Evolutionary conservation across 805 yeast species (phyloP).

Genomic region (Candida golubevii): DNA sequence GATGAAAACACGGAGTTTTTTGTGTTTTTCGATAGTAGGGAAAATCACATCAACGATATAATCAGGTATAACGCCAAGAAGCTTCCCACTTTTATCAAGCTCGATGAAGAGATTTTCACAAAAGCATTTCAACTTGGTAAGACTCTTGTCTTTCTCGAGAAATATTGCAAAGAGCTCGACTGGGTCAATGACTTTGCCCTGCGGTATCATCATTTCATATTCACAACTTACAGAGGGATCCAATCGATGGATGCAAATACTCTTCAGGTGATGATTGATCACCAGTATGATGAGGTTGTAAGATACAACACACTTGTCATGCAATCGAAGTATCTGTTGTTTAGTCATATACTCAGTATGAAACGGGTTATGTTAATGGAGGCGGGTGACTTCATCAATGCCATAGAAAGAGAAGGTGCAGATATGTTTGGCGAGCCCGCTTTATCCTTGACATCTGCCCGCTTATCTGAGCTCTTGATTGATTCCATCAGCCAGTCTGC

Average conservation of each 20-base stretch:
- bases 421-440: conserved; percentile 58
- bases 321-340: conserved; percentile 43
- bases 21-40: conserved; percentile 30
- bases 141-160: conserved; percentile 57
- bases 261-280: conserved; percentile 31
- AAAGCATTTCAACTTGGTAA: conserved; percentile 68
- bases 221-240: conserved; percentile 30
- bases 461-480: conserved; percentile 58
- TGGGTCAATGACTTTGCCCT: conserved; percentile 52
- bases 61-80: conserved; percentile 29
- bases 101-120: conserved; percentile 30
- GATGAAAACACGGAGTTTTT: conserved; percentile 63
- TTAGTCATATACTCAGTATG: conserved; percentile 54
- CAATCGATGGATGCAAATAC: conserved; percentile 30
- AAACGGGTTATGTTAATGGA: conserved; percentile 67
- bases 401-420: conserved; percentile 53
- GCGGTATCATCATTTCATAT: conserved; percentile 29
- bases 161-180: conserved; percentile 59
- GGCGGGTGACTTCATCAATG: conserved; percentile 77
- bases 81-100: conserved; percentile 44
- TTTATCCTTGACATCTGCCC: conserved; percentile 56
- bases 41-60: conserved; percentile 31
- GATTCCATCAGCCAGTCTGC: conserved; percentile 60
- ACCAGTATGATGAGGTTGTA: conserved; percentile 50
- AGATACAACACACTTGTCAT: conserved; percentile 48